Evolutionary conservation across 2,329 filamentous ascomycete species (phyloP), one percentile per base, ranked within the genome.

Genomic region (Xylariaceae sp.): DNA sequence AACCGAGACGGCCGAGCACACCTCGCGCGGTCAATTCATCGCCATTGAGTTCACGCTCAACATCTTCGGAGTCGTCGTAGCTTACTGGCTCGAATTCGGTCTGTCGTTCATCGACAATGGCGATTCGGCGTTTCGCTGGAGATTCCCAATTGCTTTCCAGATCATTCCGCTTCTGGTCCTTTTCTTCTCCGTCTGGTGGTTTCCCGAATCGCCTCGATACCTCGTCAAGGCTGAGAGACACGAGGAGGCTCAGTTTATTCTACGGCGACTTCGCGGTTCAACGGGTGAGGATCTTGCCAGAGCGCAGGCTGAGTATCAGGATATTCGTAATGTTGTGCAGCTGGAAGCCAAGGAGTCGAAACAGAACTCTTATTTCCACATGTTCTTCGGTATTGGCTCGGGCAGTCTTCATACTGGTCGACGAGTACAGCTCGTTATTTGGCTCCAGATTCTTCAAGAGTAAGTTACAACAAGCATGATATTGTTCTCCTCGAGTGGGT

Each of bases 41-140:
- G 82, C 83, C 10, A 82, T 87, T 47, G 85, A 89, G 59, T 89
- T 89, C 54, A 88, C 84, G 0, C 66, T 88, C 9, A 89, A 89
- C 61, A 87, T 88, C 52, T 82, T 87, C 42, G 85, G 85, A 59
- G 82, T 87, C 0, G 79, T 83, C 17, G 72, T 83, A 33, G 68
- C 77, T 3, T 87, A 87, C 56, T 85, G 81, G 82, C 64, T 76
- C 6, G 73, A 76, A 57, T 83, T 78, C 54, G 83, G 81, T 2
- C 71, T 81, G 10, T 81, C 80, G 0, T 86, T 81, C 60, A 77
- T 82, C 55, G 76, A 83, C 49, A 73, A 75, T 32, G 80, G 80
- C 11, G 70, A 68, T 1, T 82, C 80, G 0, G 68, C 77, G 0
- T 77, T 87, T 58, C 76, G 77, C 38, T 87, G 84, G 83, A 71